Percentiles rank a stretch among this genome's conserved stretches.
Evolutionary conservation across 768 basidiomycete genomes (phyloP).

Genomic region (Trametes elegans): DNA sequence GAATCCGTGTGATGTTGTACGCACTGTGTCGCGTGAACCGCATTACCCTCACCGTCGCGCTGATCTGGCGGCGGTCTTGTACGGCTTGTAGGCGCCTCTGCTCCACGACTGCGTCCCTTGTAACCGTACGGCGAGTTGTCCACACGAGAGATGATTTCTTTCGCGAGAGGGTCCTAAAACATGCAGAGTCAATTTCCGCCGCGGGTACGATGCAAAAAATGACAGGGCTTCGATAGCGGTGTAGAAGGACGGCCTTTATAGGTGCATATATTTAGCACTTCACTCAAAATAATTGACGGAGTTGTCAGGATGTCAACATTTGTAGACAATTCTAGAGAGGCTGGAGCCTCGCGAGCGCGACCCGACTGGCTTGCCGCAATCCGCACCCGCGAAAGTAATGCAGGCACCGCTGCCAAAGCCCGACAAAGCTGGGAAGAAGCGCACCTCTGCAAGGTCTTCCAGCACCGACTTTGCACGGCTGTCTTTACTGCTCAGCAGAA

Average conservation of each 20-base stretch:
- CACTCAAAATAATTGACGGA: too few species aligned
- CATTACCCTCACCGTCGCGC: slow-evolving; percentile 19
- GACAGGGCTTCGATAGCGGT: too few species aligned
- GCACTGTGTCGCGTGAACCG: slow-evolving; percentile 57
- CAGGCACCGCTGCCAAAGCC: background rate
- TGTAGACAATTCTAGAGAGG: too few species aligned
- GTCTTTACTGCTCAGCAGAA: slow-evolving; percentile 55
- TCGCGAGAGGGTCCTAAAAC: slow-evolving; percentile 68
- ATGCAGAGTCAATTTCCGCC: background rate
- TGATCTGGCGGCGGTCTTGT: slow-evolving; percentile 22
- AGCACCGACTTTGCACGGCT: slow-evolving; percentile 38
- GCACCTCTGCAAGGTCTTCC: slow-evolving; percentile 36
- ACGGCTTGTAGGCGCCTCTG: slow-evolving; percentile 29
- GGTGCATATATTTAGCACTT: background rate
- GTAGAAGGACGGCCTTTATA: too few species aligned
- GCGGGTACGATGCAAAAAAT: background rate
- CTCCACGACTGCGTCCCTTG: slow-evolving; percentile 57
- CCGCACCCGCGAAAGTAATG: too few species aligned
- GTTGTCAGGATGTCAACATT: too few species aligned
- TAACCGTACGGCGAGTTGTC: slow-evolving; percentile 78
- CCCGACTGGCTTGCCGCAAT: too few species aligned
- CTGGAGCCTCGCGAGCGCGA: too few species aligned
- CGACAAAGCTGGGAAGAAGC: background rate
- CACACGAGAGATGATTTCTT: slow-evolving; percentile 79
- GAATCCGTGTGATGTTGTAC: slow-evolving; percentile 27